These are phyloP conservation scores for Alternaria triticina DNA, from an alignment of 2,329 filamentous ascomycete species.

Conservation along the genomic window DNA sequence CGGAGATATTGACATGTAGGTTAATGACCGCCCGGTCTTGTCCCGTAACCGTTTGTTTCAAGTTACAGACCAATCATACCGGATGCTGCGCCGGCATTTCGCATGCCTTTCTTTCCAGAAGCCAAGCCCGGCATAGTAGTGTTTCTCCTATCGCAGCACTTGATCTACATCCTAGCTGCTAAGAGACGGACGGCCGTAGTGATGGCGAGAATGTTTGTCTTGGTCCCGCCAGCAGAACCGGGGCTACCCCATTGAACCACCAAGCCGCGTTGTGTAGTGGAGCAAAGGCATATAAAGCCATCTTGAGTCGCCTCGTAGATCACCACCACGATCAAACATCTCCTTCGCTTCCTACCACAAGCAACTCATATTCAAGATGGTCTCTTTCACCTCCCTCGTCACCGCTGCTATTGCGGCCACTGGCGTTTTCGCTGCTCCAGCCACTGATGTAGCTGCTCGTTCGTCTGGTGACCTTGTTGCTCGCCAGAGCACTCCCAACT, in stretches of 20 bases:
- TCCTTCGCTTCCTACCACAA: slow-evolving; percentile 3
- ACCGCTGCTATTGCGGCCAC: slow-evolving; percentile 33
- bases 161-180: slow-evolving; percentile 24
- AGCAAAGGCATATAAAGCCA: slow-evolving; percentile 25
- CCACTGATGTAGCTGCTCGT: slow-evolving; percentile 48
- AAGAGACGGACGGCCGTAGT: slow-evolving; percentile 17
- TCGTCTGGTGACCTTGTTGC: slow-evolving; percentile 35
- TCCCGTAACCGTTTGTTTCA: slow-evolving; percentile 27
- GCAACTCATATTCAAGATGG: slow-evolving; percentile 26
- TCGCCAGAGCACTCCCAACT: slow-evolving; percentile 52
- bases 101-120: slow-evolving; percentile 3
- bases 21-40: slow-evolving; percentile 29
- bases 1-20: slow-evolving; percentile 30
- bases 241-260: slow-evolving; percentile 6
- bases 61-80: slow-evolving; percentile 18
- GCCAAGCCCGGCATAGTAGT: slow-evolving; percentile 28
- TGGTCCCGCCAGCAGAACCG: slow-evolving; percentile 14
- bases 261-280: slow-evolving; percentile 6
- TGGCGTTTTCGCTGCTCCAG: slow-evolving; percentile 34
- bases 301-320: slow-evolving; percentile 15
- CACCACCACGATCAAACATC: slow-evolving; percentile 18
- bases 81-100: neutral
- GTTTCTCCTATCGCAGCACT: slow-evolving; percentile 16
- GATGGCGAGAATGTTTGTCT: slow-evolving; percentile 20
- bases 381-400: slow-evolving; percentile 38